Base-by-base conservation (phyloP, 1,139 yeast genomes). In the Taphrina deformans region DNA sequence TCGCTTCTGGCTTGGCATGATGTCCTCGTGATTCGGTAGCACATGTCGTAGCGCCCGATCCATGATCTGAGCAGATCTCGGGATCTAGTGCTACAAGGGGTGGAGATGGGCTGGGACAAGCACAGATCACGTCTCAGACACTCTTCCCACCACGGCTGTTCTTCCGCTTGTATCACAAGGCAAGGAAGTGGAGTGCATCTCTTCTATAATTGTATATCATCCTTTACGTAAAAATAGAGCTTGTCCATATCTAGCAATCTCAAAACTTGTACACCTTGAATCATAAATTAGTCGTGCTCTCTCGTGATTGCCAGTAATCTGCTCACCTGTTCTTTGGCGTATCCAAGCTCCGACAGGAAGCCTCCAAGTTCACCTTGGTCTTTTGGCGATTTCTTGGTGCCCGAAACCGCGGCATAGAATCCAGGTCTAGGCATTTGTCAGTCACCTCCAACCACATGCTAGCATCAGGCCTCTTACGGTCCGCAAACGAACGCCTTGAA, bases 361-460 rank as follows among this genome's bases (percentile, higher is more conserved):
- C 99, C 99, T 45, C 86, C 80, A 67, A 95, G 83, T 78, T 89
- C 97, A 77, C 99, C 99, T 80, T 93, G 99, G 75, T 92, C 98
- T 66, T 86, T 75, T 72, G 97, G 96, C 64, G 96, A 86, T 55
- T 79, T 82, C 83, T 93, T 93, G 72, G 78, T 77, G 75, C 99
- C 99, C 48, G 97, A 90, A 71, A 91, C 76, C 71, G 96, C 88
- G 71, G 88, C 81, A 41, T 65, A 65, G 46, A 65, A 70, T 65
- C 90, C 89, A 73, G 95, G 93, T 12, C 58, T 53, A 7, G 4
- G 18, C n/a, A 38, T 35, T 9, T 35, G 41, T 38, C 41, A 44
- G 26, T n/a, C n/a, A n/a, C n/a, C n/a, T n/a, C n/a, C n/a, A n/a
- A n/a, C n/a, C n/a, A n/a, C n/a, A n/a, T n/a, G n/a, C n/a, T 14